Percentiles rank a stretch among this genome's conserved stretches.
Conservation (phyloP, 345 rosid species). For the Lepidium didymum region DNA sequence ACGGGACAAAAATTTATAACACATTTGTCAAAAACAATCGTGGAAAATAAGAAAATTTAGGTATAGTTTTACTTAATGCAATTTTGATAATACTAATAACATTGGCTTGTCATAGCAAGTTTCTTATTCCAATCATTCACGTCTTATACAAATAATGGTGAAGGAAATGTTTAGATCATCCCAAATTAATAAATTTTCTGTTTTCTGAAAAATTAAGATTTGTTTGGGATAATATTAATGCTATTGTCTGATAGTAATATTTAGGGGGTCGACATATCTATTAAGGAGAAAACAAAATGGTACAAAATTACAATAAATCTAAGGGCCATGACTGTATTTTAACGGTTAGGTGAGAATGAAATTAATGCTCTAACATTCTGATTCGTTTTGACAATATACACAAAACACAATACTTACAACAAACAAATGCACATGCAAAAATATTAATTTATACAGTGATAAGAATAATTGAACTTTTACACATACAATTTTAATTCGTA, state of each 20-base stretch:
- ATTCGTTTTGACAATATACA: neutral
- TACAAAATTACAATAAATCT: neutral
- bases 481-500: neutral
- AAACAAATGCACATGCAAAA: conserved; percentile 18
- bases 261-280: neutral
- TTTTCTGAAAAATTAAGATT: neutral
- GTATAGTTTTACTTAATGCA: no score
- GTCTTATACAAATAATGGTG: no score
- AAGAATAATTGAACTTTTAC: neutral
- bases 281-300: neutral
- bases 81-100: no score
- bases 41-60: no score
- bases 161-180: neutral
- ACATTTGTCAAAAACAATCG: no score
- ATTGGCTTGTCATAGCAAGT: no score
- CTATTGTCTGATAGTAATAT: neutral
- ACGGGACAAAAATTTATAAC: no score
- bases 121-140: no score
- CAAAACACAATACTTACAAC: neutral
- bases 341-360: conserved; percentile 12
- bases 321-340: conserved; percentile 14
- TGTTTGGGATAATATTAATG: neutral
- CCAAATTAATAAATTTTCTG: neutral
- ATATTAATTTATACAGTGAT: neutral
- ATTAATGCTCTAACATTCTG: conserved; percentile 12